Percentiles rank a stretch among this genome's conserved stretches.
phyloP scores from a whole-genome alignment of 768 basidiomycete species.

The Phanerodontia chrysosporium region DNA sequence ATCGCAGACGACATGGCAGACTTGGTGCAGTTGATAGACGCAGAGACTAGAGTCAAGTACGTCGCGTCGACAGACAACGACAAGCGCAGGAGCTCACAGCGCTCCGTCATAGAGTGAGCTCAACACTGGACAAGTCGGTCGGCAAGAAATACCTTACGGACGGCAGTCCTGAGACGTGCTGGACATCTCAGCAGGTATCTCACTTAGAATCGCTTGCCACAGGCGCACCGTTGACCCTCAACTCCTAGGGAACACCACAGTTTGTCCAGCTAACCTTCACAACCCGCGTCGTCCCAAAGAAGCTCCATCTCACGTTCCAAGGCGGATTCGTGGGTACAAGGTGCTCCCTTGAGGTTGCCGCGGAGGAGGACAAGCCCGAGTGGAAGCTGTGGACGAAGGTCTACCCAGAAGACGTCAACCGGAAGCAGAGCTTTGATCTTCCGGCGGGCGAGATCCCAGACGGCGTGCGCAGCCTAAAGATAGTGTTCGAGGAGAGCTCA shows the following conservation, averaged over 20 bases:
- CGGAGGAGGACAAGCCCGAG: constrained; percentile 28
- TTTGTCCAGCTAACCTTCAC: constrained; percentile 64
- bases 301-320: constrained; percentile 69
- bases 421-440: constrained; percentile 64
- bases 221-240: neutral
- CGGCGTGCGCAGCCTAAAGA: constrained; percentile 47
- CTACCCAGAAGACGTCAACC: constrained; percentile 80
- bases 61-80: constrained; percentile 8
- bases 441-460: constrained; percentile 12
- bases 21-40: constrained; percentile 30
- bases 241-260: constrained; percentile 66
- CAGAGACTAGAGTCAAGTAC: constrained; percentile 50
- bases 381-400: constrained; percentile 54
- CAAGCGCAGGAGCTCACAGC: neutral
- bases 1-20: neutral
- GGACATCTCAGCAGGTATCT: constrained; percentile 75
- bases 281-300: constrained; percentile 48
- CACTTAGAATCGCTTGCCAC: neutral
- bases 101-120: constrained; percentile 58
- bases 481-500: constrained; percentile 77
- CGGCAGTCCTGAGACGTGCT: constrained; percentile 73
- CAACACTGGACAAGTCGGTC: constrained; percentile 68
- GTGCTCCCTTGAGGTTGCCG: constrained; percentile 46
- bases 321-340: constrained; percentile 79
- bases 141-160: constrained; percentile 71